Percentiles rank a stretch among this genome's conserved stretches.
These are phyloP conservation scores for Microascus cirrosus DNA, from an alignment of 2,329 filamentous ascomycete genomes.

Conservation along the genomic window DNA sequence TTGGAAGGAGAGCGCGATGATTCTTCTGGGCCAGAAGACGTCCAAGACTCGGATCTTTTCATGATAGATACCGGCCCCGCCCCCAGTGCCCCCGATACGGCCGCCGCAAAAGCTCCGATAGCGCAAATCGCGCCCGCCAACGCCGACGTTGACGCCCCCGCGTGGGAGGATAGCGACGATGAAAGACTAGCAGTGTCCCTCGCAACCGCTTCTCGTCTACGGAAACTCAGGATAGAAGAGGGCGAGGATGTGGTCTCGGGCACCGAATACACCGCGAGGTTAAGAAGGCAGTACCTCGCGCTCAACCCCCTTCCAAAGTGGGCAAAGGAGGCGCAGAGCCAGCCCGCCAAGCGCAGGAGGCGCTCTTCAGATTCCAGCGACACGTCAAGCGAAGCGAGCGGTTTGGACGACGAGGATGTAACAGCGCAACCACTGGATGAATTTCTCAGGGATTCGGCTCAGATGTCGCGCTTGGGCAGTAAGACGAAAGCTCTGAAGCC, in stretches of 20 bases:
- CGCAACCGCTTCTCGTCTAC: constrained; percentile 59
- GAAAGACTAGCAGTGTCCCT: constrained; percentile 78
- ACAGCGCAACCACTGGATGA: constrained; percentile 67
- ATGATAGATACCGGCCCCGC: constrained; percentile 49
- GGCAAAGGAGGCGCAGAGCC: constrained; percentile 39
- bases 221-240: constrained; percentile 73
- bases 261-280: constrained; percentile 68
- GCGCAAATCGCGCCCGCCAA: background rate
- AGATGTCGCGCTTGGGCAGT: constrained; percentile 44
- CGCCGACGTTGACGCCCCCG: constrained; percentile 47
- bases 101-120: background rate
- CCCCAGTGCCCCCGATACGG: constrained; percentile 25
- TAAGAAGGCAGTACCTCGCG: constrained; percentile 65
- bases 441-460: constrained; percentile 64
- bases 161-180: constrained; percentile 95
- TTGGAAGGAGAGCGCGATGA: constrained; percentile 10
- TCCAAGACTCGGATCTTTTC: constrained; percentile 73
- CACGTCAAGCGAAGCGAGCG: constrained; percentile 21
- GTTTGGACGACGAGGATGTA: constrained; percentile 47
- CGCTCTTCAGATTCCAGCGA: constrained; percentile 39
- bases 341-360: constrained; percentile 36
- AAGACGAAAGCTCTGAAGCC: constrained; percentile 68
- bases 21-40: constrained; percentile 36
- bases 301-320: constrained; percentile 50
- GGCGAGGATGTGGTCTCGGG: constrained; percentile 80